Base-by-base conservation (phyloP, 345 rosid species). In the Salix dunnii region DNA sequence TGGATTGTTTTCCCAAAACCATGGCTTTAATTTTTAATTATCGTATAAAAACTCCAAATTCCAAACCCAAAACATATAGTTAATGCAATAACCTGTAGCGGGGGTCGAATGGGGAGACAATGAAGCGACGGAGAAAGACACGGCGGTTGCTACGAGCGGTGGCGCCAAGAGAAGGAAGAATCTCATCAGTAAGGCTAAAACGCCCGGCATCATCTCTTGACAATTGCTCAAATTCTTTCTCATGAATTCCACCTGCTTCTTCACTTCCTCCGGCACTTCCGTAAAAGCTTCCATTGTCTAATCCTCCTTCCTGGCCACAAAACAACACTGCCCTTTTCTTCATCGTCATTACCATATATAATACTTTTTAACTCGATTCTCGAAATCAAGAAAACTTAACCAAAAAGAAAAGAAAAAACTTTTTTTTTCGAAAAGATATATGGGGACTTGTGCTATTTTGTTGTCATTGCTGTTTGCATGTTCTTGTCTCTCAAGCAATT, bases 131-230 rank as follows among this genome's bases (percentile, higher is more conserved):
- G 68, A 91, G 90, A 62, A 67, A 76, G 30, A 80, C 64, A 31
- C 83, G 83, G 33, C 89, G 90, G 61, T 67, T 67, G 69, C 80
- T 77, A n/a, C 80, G 84, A 69, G 67, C 74, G 35, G 85, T 79
- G 49, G 87, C 87, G 3, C 98, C 98, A 11, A 94, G 96, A 58
- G 97, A 80, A 43, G 98, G 98, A 20, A 94, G 87, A 66, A 94
- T 79, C 18, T 87, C 91, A 40, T 80, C 88, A 63, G 84, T 82
- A 68, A 92, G 72, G 79, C 97, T 92, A 67, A 86, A 88, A 20
- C 78, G 88, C 83, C 96, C 89, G 3, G 73, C 89, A 1, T 88
- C 93, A 4, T 89, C 86, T 58, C 53, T 38, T 18, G 88, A 77
- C 36, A 75, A 38, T n/a, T 42, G 73, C 61, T 85, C 87, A 27